Evolutionary conservation across 2,329 filamentous ascomycete genomes (phyloP), one percentile per base, ranked within the genome.

Genomic region (Pseudocercospora pini-densiflorae): DNA sequence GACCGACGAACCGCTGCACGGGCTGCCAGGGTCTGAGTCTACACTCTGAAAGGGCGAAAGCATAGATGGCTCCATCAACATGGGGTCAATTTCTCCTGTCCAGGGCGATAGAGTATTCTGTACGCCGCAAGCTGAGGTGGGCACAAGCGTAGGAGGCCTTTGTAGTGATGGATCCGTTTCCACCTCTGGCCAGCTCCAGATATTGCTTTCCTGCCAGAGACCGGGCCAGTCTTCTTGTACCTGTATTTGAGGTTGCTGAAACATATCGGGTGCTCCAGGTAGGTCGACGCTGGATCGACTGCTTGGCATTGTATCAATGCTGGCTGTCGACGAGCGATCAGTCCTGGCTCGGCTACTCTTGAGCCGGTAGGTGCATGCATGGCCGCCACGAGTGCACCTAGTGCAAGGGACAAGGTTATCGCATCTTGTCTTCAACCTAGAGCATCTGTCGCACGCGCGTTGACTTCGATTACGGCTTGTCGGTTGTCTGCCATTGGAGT

Each of bases 381-480:
- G 66, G 6, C 61, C 63, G 21, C 66, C 68, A 27, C 65, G 62
- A 19, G 55, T 53, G 27, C 70, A 71, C 24, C 70, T 57, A 24
- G 64, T 63, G 59, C 70, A 71, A 21, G 70, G 65, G 4, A 59
- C 53, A 16, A 70, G 60, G 45, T 66, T 65, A 59, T 71, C 69
- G 61, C 69, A 71, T 66, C 67, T 57, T 29, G 70, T 69, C 59
- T 70, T 70, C 29, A 71, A 59, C 14, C 68, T 61, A 12, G 68
- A 68, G 43, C 69, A 71, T 49, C 69, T 66, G 63, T 71, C 68
- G 54, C 69, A 71, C 8, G 69, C 69, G 60, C 68, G 51, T 47
- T 64, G 66, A 24, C 66, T 70, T 40, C 69, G 43, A 9, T 59
- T 64, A 12, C 51, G 55, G 40, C 31, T 65, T 4, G 64, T 27